A percentile compares a stretch with the other conserved stretches of the same genome.
These are phyloP conservation scores for Ambrosiella cleistominuta DNA, from an alignment of 2,329 filamentous ascomycete species.

Conservation along the genomic window DNA sequence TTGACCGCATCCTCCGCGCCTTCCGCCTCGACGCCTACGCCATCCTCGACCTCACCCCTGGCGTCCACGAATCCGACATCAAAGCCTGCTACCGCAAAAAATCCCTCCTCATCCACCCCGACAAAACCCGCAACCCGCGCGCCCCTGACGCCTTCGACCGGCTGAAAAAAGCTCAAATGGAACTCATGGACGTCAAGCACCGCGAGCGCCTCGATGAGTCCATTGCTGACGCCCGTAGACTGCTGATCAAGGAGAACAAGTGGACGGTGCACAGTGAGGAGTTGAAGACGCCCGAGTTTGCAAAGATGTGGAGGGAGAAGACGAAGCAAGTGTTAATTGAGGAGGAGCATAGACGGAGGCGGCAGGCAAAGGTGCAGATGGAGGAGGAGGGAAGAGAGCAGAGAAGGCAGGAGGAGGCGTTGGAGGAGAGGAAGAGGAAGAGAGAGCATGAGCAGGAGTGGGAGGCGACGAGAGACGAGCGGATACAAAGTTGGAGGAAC, in stretches of 20 bases:
- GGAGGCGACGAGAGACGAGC: conserved; percentile 79
- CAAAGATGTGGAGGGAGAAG: conserved; percentile 77
- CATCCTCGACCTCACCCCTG: conserved; percentile 86
- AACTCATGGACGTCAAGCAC: conserved; percentile 86
- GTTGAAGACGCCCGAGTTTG: conserved; percentile 68
- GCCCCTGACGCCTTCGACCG: conserved; percentile 94
- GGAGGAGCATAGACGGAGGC: conserved; percentile 66
- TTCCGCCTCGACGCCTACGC: conserved; percentile 73
- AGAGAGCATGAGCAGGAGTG: conserved; percentile 86
- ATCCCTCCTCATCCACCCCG: conserved; percentile 96
- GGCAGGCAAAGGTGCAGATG: conserved; percentile 85
- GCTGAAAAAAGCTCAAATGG: conserved; percentile 82
- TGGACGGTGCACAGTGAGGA: conserved; percentile 81
- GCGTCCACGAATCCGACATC: conserved; percentile 90
- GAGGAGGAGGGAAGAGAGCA: conserved; percentile 89
- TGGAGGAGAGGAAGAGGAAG: conserved; percentile 66
- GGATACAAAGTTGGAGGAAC: conserved; percentile 85
- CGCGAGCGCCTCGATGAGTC: conserved; percentile 77
- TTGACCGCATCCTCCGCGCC: conserved; percentile 79
- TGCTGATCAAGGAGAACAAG: conserved; percentile 86
- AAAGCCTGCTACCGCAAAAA: conserved; percentile 89
- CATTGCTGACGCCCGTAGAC: conserved; percentile 87
- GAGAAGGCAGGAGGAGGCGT: conserved; percentile 68
- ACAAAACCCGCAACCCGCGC: conserved; percentile 82
- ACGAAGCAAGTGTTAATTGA: conserved; percentile 78